phyloP scores from a whole-genome alignment of 2,329 filamentous ascomycete genomes.

The Trichoderma brevicompactum region DNA sequence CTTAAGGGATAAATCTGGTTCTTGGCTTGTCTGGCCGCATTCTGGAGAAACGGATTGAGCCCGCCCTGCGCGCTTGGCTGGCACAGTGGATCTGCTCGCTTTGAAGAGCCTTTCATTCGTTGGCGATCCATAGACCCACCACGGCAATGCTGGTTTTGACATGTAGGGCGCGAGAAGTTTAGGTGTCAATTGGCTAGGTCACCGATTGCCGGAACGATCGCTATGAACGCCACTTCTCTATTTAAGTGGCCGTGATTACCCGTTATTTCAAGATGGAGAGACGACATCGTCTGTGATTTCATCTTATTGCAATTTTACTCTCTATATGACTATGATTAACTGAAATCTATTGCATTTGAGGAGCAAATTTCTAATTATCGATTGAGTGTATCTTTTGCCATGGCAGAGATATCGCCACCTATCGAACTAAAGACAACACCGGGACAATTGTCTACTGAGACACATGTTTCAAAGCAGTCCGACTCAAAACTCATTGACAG shows the following conservation, averaged over 20 bases:
- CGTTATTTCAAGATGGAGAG: neutral
- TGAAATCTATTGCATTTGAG: neutral
- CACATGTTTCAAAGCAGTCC: neutral
- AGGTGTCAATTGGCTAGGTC: neutral
- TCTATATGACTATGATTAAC: neutral
- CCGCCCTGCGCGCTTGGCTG: neutral
- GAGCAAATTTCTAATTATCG: neutral
- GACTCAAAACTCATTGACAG: neutral
- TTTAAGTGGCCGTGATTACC: conserved; percentile 3
- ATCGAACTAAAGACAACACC: conserved; percentile 4
- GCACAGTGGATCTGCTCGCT: neutral
- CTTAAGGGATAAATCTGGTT: too few species aligned
- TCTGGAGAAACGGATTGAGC: conserved; percentile 1
- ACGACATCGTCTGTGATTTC: neutral
- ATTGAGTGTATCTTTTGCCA: neutral
- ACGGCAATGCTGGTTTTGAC: conserved; percentile 11
- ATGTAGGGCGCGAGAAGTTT: conserved; percentile 11
- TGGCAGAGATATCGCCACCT: conserved; percentile 1
- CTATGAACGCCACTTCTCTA: conserved; percentile 1
- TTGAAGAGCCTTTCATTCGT: neutral
- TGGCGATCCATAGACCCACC: neutral
- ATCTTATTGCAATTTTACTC: neutral
- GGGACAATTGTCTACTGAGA: neutral
- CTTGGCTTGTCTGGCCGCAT: too few species aligned
- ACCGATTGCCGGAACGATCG: neutral